These are phyloP conservation scores for Salvia sclarea DNA, from an alignment of 305 asterid genomes.

Conservation along the genomic window DNA sequence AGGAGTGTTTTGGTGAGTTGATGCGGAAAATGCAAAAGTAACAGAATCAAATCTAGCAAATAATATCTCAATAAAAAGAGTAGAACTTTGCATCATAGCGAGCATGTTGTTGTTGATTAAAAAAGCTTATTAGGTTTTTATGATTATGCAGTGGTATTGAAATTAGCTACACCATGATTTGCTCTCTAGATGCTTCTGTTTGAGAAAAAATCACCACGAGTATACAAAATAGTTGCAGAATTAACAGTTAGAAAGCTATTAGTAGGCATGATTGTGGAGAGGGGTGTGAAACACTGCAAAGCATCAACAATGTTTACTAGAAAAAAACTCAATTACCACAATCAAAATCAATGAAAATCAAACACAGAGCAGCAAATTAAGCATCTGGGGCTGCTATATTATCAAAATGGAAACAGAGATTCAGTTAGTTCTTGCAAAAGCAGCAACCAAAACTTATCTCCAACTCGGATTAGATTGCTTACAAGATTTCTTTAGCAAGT, in stretches of 20 bases:
- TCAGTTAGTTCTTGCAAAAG: constrained; percentile 4
- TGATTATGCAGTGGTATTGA: background rate
- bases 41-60: background rate
- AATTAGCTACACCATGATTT: background rate
- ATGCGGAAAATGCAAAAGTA: background rate
- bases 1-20: background rate
- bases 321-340: too few relatives aligned
- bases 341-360: background rate
- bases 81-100: background rate
- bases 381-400: background rate
- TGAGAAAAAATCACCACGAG: background rate
- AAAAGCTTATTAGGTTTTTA: background rate
- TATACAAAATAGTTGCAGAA: background rate
- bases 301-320: background rate
- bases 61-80: background rate
- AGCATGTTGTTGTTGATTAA: background rate
- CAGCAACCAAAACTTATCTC: background rate
- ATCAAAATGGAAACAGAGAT: background rate
- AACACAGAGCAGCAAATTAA: background rate
- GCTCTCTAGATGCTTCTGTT: background rate
- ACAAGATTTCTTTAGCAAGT: constrained; percentile 2
- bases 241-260: background rate
- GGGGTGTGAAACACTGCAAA: background rate
- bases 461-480: background rate
- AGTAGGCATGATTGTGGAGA: background rate